Evolutionary conservation across 1,139 yeast species (phyloP), one percentile per base, ranked within the genome.

Genomic region (Geotrichum cucujoidarum): DNA sequence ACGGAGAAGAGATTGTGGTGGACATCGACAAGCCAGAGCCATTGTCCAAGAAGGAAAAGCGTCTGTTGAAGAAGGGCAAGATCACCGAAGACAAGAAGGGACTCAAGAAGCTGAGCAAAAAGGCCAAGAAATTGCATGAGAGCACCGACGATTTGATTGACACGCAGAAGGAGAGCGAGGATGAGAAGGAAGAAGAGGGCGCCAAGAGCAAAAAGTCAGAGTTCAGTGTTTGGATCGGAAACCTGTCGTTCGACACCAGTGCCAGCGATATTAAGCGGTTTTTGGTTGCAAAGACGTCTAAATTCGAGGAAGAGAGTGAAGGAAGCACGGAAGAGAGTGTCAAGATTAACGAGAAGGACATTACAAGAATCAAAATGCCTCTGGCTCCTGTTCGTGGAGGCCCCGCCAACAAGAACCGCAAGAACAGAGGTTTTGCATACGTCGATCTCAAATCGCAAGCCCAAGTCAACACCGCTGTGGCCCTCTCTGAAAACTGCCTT

Each of bases 211-310:
- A 63, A 57, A 75, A 74, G 57, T 74, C 83, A 2, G 77, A 75
- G 48, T 80, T 71, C 59, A 95, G 95, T 40, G 94, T 89, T 22
- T 92, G 98, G 98, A 77, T 92, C 40, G 98, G 98, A 42, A 94
- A 92, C 64, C 68, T 94, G 56, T 76, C 96, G 0, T 94, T 84
- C 60, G 94, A 86, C 48, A 89, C 97, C 5, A 75, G 82, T 1
- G 80, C 77, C 58, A 94, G 85, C 35, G 95, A 89, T 54, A 63
- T 92, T 21, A 70, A 72, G 11, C 73, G 82, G 49, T 89, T 84
- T 55, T 68, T 92, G 8, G 69, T 75, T 2, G 74, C 78, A 10
- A 85, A 83, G 60, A 77, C 92, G 0, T 48, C 49, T 27, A 49
- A 43, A 4, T 31, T 36, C 18, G 69, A 65, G 4, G 63, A 34